phyloP scores from a whole-genome alignment of 345 rosid species.

The Citrus unshiu region DNA sequence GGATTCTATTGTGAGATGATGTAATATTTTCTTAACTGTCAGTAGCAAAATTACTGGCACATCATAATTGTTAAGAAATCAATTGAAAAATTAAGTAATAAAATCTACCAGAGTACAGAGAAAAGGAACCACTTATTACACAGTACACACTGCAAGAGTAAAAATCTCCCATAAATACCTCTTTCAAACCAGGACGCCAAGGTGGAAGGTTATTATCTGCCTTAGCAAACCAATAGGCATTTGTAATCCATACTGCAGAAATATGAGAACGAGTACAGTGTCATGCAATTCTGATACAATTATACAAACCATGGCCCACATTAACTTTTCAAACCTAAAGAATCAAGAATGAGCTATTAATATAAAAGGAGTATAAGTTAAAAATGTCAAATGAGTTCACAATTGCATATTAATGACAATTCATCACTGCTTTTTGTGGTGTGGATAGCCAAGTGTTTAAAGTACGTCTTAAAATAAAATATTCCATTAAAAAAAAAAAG shows the following conservation, averaged over 20 bases:
- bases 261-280: not conserved
- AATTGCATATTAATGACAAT: not conserved
- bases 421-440: not conserved
- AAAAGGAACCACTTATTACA: not conserved
- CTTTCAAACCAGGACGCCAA: constrained; percentile 83
- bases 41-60: not conserved
- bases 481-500: not conserved
- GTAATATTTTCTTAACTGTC: not conserved
- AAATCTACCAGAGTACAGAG: not conserved
- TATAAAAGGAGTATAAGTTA: not conserved
- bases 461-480: not conserved
- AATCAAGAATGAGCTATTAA: not conserved
- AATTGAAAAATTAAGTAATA: not conserved
- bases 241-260: constrained; percentile 83
- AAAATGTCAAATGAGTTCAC: not conserved
- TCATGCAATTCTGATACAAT: constrained; percentile 1
- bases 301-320: not conserved
- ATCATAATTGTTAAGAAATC: not conserved
- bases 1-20: not conserved
- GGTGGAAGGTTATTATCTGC: constrained; percentile 97
- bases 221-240: constrained; percentile 75
- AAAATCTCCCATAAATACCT: constrained; percentile 39
- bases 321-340: not conserved
- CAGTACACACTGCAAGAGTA: not conserved
- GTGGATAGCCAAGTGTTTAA: not conserved